Base-by-base conservation (phyloP, 148 eudicot species). In the Cornus florida region DNA sequence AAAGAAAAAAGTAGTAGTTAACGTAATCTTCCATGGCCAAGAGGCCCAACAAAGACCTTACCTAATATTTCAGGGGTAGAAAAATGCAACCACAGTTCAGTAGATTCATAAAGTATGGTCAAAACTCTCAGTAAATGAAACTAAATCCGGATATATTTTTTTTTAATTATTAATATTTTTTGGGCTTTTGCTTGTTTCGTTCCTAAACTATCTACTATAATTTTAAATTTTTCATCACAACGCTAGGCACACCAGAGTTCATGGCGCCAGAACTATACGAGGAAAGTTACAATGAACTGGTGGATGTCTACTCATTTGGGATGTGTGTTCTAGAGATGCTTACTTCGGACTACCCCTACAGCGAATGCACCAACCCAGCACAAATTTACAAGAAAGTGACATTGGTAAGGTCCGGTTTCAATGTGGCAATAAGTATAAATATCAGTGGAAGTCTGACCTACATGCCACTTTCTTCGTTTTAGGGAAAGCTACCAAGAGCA, bases 181-280 rank as follows among this genome's bases (percentile, higher is more conserved):
- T 13, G 4, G 12, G 17, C 16, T 32, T 14, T 3, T 35, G 41
- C 53, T 14, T 17, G 20, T 6, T 71, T 50, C 24, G 20, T 66
- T 16, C 46, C 62, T 10, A 43, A 46, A n/a, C 13, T 10, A n/a
- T 1, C 5, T 22, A 41, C 16, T 71, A 17, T 20, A 46, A 20
- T 76, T 76, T 6, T 11, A 16, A 73, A 65, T 19, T 74, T 80
- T 72, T 59, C 48, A 23, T 74, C 66, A 62, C 23, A 71, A 53
- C 28, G 38, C 43, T 78, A 88, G 95, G 95, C 62, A 91, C 95
- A 79, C 92, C 91, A 8, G 95, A 88, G 80, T 91, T 91, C 80
- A 91, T 91, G 95, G 95, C 95, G 20, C 95, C 95, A 12, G 95
- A 91, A 77, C 69, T 91, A 2, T 91, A 91, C 17, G 92, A 91